These are phyloP conservation scores for Candida khao-thaluensis DNA, from an alignment of 805 yeast species.

Conservation along the genomic window DNA sequence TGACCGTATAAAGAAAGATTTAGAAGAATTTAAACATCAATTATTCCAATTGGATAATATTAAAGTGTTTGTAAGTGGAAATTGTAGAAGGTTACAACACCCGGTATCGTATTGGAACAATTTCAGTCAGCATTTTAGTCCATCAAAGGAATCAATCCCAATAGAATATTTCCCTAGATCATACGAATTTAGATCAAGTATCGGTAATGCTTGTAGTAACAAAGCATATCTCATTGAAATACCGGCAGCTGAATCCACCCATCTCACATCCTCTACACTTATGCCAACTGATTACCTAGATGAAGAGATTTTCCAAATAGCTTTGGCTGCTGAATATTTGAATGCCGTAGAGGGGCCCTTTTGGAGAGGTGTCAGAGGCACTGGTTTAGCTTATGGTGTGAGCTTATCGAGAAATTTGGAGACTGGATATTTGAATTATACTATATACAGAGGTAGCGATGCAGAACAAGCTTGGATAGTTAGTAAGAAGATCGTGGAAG, in stretches of 20 bases:
- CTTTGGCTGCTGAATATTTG: slow-evolving; percentile 71
- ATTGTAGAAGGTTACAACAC: slow-evolving; percentile 45
- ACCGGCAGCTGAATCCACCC: slow-evolving; percentile 84
- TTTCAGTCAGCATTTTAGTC: slow-evolving; percentile 25
- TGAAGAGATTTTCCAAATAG: slow-evolving; percentile 65
- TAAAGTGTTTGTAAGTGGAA: slow-evolving; percentile 72
- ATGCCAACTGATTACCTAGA: slow-evolving; percentile 51
- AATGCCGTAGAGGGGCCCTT: slow-evolving; percentile 94
- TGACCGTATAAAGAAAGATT: slow-evolving; percentile 43
- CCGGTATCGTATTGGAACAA: slow-evolving; percentile 63
- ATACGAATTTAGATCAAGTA: slow-evolving; percentile 48
- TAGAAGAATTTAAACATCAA: slow-evolving; percentile 50
- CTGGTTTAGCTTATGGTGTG: slow-evolving; percentile 93
- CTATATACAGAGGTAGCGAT: slow-evolving; percentile 82
- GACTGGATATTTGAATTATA: slow-evolving; percentile 62
- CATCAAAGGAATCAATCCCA: slow-evolving; percentile 17
- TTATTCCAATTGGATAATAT: slow-evolving; percentile 59
- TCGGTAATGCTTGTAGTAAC: slow-evolving; percentile 52
- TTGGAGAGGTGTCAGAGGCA: slow-evolving; percentile 94
- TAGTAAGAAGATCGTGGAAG: slow-evolving; percentile 63
- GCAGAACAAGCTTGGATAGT: slow-evolving; percentile 61
- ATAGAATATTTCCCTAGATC: slow-evolving; percentile 46
- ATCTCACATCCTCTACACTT: slow-evolving; percentile 55
- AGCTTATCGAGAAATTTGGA: slow-evolving; percentile 58
- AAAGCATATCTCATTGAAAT: slow-evolving; percentile 66